Evolutionary conservation across 164 flowering plant genomes (phyloP), one percentile per base, ranked within the genome.

Genomic region (Cinnamomum chago): DNA sequence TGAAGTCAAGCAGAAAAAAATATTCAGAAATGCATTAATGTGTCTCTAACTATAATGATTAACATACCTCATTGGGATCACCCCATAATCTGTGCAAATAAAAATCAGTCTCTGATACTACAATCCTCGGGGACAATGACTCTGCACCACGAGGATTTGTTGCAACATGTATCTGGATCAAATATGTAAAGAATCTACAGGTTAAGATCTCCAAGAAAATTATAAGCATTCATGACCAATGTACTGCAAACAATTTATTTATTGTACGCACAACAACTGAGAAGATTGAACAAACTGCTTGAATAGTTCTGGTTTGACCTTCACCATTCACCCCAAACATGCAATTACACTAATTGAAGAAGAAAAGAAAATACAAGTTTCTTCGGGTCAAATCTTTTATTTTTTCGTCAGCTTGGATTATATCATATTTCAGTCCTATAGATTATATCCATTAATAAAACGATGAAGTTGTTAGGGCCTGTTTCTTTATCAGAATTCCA

Each of bases 11-110:
- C 23, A 58, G 7, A 58, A 23, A 22, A 24, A 64, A 9, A 2
- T 7, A 5, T 64, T 64, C 5, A 20, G 25, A 22, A 12, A 22
- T 64, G 7, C 15, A 24, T 5, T 3, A 58, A 58, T 3, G 62
- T 25, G 17, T 22, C 2, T 7, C 3, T n/a, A 23, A 28, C 20
- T 5, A 55, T 24, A 23, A 27, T 35, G 3, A 71, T 5, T 5
- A 35, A 18, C 18, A 11, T 86, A 93, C 98, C 95, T 90, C 94
- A 81, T 77, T 85, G 23, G 98, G 98, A 14, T 90, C 89, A 71
- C 98, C 98, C 98, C 98, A 94, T 77, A 94, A 86, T 84, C 98
- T 90, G 75, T 93, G 90, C 84, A 90, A 77, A 83, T 86, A 85
- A 12, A 92, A 82, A 83, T 94, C 98, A 58, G 92, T 75, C 76